phyloP scores from a whole-genome alignment of 2,329 filamentous ascomycete genomes.

The Camillea tinctor region DNA sequence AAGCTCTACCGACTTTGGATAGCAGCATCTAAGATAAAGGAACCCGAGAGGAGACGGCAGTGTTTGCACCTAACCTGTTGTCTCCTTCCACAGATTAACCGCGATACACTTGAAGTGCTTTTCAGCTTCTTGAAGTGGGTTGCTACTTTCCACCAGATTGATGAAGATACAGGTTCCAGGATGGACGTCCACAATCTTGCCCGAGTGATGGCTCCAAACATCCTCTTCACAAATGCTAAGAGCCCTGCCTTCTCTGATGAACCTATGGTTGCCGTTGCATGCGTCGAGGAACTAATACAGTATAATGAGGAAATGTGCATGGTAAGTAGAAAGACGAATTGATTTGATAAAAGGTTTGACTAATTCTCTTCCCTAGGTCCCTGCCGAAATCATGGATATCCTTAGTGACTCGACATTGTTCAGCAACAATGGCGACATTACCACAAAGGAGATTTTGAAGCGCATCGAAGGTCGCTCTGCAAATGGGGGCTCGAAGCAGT shows the following conservation, averaged over 20 bases:
- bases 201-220: conserved; percentile 95
- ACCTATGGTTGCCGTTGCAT: conserved; percentile 90
- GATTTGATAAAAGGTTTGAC: not conserved
- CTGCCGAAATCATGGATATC: conserved; percentile 84
- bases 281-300: conserved; percentile 85
- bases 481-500: conserved; percentile 52
- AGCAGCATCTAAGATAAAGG: conserved; percentile 80
- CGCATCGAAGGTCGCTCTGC: conserved; percentile 76
- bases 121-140: conserved; percentile 98
- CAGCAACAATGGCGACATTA: conserved; percentile 80
- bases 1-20: conserved; percentile 93
- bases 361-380: conserved; percentile 62
- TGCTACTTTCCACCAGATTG: conserved; percentile 93
- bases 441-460: conserved; percentile 95
- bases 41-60: conserved; percentile 77
- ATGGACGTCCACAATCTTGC: conserved; percentile 99
- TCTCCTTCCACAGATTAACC: conserved; percentile 84
- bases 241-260: conserved; percentile 73
- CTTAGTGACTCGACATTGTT: conserved; percentile 81
- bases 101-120: conserved; percentile 91
- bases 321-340: conserved; percentile 56
- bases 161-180: conserved; percentile 95
- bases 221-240: conserved; percentile 72
- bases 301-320: conserved; percentile 97
- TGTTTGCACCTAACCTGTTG: conserved; percentile 90